Evolutionary conservation across 2,329 filamentous ascomycete species (phyloP), one percentile per base, ranked within the genome.

Genomic region (Akanthomyces muscarius): DNA sequence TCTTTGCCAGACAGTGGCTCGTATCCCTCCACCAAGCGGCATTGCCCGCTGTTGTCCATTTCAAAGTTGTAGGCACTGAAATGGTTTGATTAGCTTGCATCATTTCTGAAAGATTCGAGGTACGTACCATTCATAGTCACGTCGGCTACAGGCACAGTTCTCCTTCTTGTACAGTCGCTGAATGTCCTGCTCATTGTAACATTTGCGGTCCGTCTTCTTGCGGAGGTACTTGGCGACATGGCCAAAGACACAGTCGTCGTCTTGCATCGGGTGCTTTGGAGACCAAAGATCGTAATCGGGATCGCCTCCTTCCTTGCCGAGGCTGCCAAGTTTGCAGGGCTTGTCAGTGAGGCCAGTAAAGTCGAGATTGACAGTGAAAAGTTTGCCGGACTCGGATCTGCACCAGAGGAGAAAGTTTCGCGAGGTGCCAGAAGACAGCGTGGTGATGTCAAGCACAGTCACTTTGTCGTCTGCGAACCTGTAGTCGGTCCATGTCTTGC

Each of bases 321-420:
- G 78, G 58, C 87, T 79, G 78, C 95, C 79, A 61, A 89, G 78
- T 57, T 87, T 79, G 78, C 95, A 99, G 60, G 87, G 76, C 64
- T 86, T 83, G 69, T 92, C 86, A 52, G 89, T 85, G 54, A 98
- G 80, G 4, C 90, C 90, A 5, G 88, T 87, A 73, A 99, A 99
- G 76, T 99, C 95, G 8, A 99, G 74, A 68, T 96, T 96, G 71
- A 96, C 80, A 0, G 92, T 89, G 58, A 89, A 83, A 21, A 92
- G 75, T 63, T 86, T 79, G 56, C 82, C 82, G 42, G 81, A 79
- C 58, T 79, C 76, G 14, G 71, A 69, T 65, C 86, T 83, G 65
- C 89, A 91, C 96, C 95, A 99, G 23, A 99, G 80, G 23, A 99
- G 75, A 74, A 99, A 97, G 72, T 96, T 96, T 61, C 90, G 88